A percentile compares a stretch with the other conserved stretches of the same genome.
phyloP scores from a whole-genome alignment of 176 grass and related monocot genomes.

The Sorghum bicolor region DNA sequence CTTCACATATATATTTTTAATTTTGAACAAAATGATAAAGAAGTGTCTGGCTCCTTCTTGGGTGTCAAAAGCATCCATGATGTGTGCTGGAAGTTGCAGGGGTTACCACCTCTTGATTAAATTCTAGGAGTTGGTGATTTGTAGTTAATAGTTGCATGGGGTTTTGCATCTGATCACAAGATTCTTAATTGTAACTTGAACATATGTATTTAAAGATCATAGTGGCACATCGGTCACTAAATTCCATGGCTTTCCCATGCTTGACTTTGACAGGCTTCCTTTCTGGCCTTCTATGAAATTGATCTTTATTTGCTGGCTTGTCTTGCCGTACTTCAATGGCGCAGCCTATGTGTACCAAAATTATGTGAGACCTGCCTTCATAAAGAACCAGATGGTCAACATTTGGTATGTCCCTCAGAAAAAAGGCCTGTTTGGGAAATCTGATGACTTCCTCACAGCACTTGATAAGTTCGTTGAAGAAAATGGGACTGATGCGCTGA shows the following conservation, averaged over 20 bases:
- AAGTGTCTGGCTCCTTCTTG: background rate
- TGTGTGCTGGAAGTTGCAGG: background rate
- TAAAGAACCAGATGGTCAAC: conserved; percentile 56
- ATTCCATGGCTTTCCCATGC: conserved; percentile 13
- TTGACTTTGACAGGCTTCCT: conserved; percentile 50
- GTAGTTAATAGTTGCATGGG: background rate
- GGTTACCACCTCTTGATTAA: background rate
- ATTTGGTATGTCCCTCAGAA: conserved; percentile 59
- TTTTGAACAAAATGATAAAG: background rate
- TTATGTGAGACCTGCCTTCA: conserved; percentile 54
- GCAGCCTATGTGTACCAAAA: conserved; percentile 71
- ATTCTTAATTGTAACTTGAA: background rate
- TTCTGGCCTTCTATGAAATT: conserved; percentile 68
- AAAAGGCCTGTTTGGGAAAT: conserved; percentile 45
- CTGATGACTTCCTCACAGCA: conserved; percentile 53
- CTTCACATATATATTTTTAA: background rate
- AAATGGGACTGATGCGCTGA: conserved; percentile 63
- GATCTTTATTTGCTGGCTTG: conserved; percentile 74
- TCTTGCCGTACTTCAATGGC: conserved; percentile 78
- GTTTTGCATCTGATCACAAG: background rate
- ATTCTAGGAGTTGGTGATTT: background rate
- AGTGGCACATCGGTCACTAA: background rate
- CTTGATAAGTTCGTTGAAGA: conserved; percentile 66
- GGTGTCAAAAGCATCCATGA: background rate
- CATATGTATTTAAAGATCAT: background rate